These are phyloP conservation scores for Penicillium sp. DNA, from an alignment of 2,329 filamentous ascomycete genomes.

Conservation along the genomic window DNA sequence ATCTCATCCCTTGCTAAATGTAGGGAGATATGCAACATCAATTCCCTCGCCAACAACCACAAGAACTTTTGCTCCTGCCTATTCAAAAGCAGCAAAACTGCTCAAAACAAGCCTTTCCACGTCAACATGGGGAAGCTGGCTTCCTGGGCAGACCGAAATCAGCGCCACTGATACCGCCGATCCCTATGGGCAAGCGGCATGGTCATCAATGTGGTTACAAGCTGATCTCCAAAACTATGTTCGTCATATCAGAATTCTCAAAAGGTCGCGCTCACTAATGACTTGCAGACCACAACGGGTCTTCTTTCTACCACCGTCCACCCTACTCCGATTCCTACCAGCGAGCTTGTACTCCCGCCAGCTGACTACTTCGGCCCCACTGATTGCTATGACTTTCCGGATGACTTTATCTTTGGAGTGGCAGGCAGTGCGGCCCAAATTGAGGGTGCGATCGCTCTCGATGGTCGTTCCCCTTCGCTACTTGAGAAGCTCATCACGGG, in stretches of 20 bases:
- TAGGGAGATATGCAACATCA: slow-evolving; percentile 31
- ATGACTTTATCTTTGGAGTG: slow-evolving; percentile 46
- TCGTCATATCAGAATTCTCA: neutral
- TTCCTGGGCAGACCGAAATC: slow-evolving; percentile 29
- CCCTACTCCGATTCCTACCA: slow-evolving; percentile 56
- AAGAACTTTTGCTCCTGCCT: slow-evolving; percentile 28
- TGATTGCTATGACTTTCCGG: slow-evolving; percentile 35
- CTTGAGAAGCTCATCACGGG: slow-evolving; percentile 39
- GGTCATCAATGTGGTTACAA: slow-evolving; percentile 35
- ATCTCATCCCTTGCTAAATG: slow-evolving; percentile 5
- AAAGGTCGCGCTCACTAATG: neutral
- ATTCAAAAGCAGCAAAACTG: slow-evolving; percentile 24
- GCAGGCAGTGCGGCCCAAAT: slow-evolving; percentile 46
- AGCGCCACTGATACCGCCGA: slow-evolving; percentile 29
- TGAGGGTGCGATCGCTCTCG: slow-evolving; percentile 44
- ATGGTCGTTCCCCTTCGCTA: slow-evolving; percentile 41
- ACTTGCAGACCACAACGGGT: slow-evolving; percentile 28
- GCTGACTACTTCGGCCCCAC: slow-evolving; percentile 50
- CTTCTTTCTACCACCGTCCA: slow-evolving; percentile 54
- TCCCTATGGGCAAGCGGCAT: slow-evolving; percentile 38
- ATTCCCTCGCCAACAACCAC: slow-evolving; percentile 32
- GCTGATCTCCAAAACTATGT: slow-evolving; percentile 33
- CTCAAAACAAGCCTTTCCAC: slow-evolving; percentile 27
- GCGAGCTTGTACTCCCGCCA: slow-evolving; percentile 57
- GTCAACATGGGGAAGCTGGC: slow-evolving; percentile 37